Percentiles rank a stretch among this genome's conserved stretches.
Evolutionary conservation across 345 rosid species (phyloP).

Genomic region (Geranium rotundifolium): DNA sequence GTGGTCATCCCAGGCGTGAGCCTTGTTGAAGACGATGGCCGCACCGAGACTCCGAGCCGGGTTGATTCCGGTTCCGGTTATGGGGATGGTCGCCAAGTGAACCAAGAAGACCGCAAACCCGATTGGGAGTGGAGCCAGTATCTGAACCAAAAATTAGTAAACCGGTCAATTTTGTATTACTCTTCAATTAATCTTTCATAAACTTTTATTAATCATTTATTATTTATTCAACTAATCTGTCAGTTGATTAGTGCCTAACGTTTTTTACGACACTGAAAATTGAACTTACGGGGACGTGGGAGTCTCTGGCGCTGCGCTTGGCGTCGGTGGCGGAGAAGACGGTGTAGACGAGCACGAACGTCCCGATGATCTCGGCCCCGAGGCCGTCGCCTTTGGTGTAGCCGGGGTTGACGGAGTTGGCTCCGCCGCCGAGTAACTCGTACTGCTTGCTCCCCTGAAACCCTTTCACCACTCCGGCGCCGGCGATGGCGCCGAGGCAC

Average conservation of each 20-base stretch:
- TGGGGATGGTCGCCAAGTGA: slow-evolving; percentile 6
- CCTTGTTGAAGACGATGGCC: slow-evolving; percentile 3
- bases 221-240: too few species aligned
- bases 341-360: too few species aligned
- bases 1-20: slow-evolving; percentile 5
- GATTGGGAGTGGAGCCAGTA: slow-evolving; percentile 3
- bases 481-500: slow-evolving; percentile 9
- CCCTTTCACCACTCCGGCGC: slow-evolving; percentile 18
- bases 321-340: slow-evolving; percentile 18
- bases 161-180: background rate
- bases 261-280: too few species aligned
- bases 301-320: slow-evolving; percentile 14
- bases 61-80: slow-evolving; percentile 8
- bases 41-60: slow-evolving; percentile 9
- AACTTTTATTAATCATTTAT: too few species aligned
- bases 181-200: too few species aligned
- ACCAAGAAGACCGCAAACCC: slow-evolving; percentile 10
- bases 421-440: slow-evolving; percentile 9
- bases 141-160: background rate
- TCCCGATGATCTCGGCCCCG: slow-evolving; percentile 7
- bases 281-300: slow-evolving; percentile 14
- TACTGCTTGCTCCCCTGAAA: slow-evolving; percentile 1
- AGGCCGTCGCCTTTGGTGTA: slow-evolving; percentile 12
- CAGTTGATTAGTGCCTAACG: too few species aligned
- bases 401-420: slow-evolving; percentile 8